Conservation (phyloP, 257 asterid genomes). For the Ilex asprella region DNA sequence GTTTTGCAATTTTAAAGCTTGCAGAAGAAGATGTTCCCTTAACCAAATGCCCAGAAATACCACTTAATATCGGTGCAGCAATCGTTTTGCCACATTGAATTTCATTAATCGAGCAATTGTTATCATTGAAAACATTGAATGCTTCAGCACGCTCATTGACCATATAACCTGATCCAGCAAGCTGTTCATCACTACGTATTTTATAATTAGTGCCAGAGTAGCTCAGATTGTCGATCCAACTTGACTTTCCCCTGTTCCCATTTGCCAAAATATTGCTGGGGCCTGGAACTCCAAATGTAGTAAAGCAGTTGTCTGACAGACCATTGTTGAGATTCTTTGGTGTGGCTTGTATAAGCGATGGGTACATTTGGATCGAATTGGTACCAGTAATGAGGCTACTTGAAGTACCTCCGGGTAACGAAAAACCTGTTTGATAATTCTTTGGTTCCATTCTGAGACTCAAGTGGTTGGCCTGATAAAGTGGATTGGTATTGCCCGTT, state of each 20-base stretch:
- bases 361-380: neutral
- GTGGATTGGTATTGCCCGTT: neutral
- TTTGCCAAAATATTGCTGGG: neutral
- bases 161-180: neutral
- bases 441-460: neutral
- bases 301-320: constrained; percentile 5
- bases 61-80: neutral
- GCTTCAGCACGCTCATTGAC: constrained; percentile 1
- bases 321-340: constrained; percentile 2
- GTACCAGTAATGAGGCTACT: neutral
- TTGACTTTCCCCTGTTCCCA: neutral
- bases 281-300: neutral
- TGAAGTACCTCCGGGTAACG: constrained; percentile 10
- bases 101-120: neutral
- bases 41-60: neutral
- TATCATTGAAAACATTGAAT: neutral
- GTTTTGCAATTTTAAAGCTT: neutral
- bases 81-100: neutral
- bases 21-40: neutral
- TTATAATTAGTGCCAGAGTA: constrained; percentile 19
- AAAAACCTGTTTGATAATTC: neutral
- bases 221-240: neutral
- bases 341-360: neutral
- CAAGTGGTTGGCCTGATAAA: neutral
- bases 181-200: constrained; percentile 9